Evolutionary conservation across 257 asterid genomes (phyloP).

Genomic region (Nicotiana attenuata): DNA sequence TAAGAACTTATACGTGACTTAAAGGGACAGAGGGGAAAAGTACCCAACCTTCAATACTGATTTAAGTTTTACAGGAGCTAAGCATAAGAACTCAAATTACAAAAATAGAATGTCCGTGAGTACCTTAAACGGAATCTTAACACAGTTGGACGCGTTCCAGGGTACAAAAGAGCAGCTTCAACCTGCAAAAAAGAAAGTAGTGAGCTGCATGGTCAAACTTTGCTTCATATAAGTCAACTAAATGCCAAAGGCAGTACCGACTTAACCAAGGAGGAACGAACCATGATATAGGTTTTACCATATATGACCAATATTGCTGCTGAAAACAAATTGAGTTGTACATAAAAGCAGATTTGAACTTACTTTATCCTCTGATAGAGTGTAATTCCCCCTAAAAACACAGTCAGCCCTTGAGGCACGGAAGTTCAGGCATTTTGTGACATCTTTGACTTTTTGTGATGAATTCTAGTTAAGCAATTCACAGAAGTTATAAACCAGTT

Average conservation of each 20-base stretch:
- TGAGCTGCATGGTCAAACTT: constrained; percentile 9
- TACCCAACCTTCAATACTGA: background rate
- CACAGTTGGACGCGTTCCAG: constrained; percentile 93
- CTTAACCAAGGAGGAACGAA: background rate
- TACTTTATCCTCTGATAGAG: constrained; percentile 84
- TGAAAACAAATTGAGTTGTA: background rate
- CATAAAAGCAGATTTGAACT: background rate
- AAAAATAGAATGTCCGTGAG: background rate
- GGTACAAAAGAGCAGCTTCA: constrained; percentile 90
- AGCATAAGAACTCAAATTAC: background rate
- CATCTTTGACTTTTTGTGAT: constrained; percentile 79
- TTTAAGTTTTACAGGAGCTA: background rate
- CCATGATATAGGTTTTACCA: background rate
- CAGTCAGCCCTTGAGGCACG: constrained; percentile 56
- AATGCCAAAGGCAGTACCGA: background rate
- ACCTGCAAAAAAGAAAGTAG: constrained; percentile 40
- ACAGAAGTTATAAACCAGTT: constrained; percentile 4
- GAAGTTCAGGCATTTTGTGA: constrained; percentile 70
- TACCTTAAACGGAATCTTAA: constrained; percentile 87
- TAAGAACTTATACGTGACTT: background rate
- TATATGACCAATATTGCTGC: background rate
- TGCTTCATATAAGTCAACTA: constrained; percentile 4
- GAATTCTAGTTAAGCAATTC: constrained; percentile 51
- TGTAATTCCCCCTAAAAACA: constrained; percentile 74
- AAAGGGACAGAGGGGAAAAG: background rate